Percentiles rank a stretch among this genome's conserved stretches.
phyloP scores from a whole-genome alignment of 129 eudicot genomes.

The Cynara cardunculus region DNA sequence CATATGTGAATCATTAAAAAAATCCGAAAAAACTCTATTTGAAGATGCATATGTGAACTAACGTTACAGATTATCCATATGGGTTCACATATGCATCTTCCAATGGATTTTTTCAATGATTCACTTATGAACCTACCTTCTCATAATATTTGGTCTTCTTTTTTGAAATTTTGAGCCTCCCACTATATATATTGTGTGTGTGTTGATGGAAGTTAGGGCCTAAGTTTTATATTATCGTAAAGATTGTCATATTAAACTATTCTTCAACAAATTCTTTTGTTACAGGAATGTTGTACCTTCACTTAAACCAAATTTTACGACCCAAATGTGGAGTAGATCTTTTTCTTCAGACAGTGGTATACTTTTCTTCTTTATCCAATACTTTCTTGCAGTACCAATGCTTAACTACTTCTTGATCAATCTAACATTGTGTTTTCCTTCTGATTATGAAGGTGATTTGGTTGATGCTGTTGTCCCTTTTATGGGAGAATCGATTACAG shows the following conservation, averaged over 20 bases:
- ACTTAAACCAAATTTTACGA: constrained; percentile 7
- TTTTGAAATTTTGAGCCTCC: no score
- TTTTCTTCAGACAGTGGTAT: constrained; percentile 38
- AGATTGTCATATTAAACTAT: not conserved
- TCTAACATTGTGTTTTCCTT: not conserved
- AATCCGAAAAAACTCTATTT: no score
- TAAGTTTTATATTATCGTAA: not conserved
- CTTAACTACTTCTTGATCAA: not conserved
- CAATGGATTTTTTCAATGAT: no score
- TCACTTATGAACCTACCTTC: no score
- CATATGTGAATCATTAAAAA: no score
- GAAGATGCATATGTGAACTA: no score
- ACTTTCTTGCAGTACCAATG: not conserved
- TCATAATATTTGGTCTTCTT: no score
- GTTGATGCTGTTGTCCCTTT: constrained; percentile 92
- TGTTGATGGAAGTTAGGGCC: not conserved
- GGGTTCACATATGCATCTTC: no score
- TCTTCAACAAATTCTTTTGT: not conserved
- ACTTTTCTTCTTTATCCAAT: not conserved
- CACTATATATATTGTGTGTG: not conserved
- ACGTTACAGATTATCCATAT: no score
- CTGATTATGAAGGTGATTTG: constrained; percentile 51
- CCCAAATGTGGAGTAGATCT: constrained; percentile 18
- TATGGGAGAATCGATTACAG: constrained; percentile 94
- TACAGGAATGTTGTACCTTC: constrained; percentile 23